These are phyloP conservation scores for Limtongia smithiae DNA, from an alignment of 805 yeast genomes.

Conservation along the genomic window DNA sequence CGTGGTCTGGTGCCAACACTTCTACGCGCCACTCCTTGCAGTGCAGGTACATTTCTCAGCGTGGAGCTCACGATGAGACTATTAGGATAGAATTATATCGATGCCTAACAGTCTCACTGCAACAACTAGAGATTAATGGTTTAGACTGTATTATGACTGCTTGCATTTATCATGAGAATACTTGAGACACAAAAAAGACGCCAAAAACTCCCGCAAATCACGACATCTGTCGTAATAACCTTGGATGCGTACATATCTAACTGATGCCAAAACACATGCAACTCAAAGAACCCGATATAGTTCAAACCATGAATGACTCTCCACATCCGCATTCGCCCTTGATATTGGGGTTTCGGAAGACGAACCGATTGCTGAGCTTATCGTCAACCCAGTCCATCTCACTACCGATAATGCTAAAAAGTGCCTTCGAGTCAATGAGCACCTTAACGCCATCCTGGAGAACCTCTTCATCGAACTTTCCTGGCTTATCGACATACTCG, in stretches of 20 bases:
- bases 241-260: too few species aligned
- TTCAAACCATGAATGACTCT: constrained; percentile 91
- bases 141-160: too few species aligned
- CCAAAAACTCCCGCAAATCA: too few species aligned
- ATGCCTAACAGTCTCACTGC: neutral
- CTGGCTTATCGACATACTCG: constrained; percentile 85
- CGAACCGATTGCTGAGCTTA: constrained; percentile 80
- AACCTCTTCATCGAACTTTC: constrained; percentile 91
- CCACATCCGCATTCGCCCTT: constrained; percentile 99
- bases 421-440: constrained; percentile 90
- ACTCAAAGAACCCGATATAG: too few species aligned
- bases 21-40: constrained; percentile 95
- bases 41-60: constrained; percentile 93
- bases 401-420: constrained; percentile 91
- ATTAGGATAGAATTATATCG: constrained; percentile 17
- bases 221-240: too few species aligned
- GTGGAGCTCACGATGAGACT: constrained; percentile 83
- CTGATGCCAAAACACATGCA: neutral
- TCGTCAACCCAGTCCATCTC: constrained; percentile 99
- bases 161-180: too few species aligned
- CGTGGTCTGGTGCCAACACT: constrained; percentile 90
- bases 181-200: too few species aligned
- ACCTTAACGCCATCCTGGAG: constrained; percentile 91
- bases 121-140: too few species aligned
- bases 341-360: constrained; percentile 91